Conservation (phyloP, 768 basidiomycete species). For the Pleurotus sapidus region DNA sequence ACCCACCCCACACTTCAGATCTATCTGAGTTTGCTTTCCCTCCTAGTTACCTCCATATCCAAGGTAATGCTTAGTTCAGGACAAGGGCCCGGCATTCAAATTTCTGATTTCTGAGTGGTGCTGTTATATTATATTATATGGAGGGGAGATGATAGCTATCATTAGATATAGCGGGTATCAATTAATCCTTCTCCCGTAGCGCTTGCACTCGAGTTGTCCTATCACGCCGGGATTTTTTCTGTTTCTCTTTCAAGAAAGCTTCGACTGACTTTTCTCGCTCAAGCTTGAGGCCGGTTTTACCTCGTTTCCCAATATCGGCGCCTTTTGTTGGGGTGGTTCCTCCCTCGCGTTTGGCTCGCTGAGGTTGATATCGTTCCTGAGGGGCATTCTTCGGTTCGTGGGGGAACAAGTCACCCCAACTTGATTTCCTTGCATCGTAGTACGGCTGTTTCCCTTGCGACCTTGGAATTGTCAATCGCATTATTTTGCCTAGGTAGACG, state of each 20-base stretch:
- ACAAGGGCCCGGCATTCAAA: slow-evolving; percentile 86
- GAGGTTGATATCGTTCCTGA: slow-evolving; percentile 55
- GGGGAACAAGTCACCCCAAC: slow-evolving; percentile 96
- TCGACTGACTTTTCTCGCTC: slow-evolving; percentile 9
- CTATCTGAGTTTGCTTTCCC: slow-evolving; percentile 7
- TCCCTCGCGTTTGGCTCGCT: slow-evolving; percentile 25
- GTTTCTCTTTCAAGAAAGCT: slow-evolving; percentile 31
- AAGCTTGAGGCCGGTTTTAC: slow-evolving; percentile 30
- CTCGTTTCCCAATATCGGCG: slow-evolving; percentile 56
- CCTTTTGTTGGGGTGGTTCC: slow-evolving; percentile 29
- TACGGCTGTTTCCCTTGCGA: slow-evolving; percentile 95
- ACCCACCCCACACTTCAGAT: not conserved
- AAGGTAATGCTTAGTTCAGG: slow-evolving; percentile 82
- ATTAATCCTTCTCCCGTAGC: slow-evolving; percentile 4
- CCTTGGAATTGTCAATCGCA: slow-evolving; percentile 87
- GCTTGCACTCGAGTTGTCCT: slow-evolving; percentile 10
- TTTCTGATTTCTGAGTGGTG: slow-evolving; percentile 63
- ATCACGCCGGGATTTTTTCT: slow-evolving; percentile 30
- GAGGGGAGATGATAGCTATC: slow-evolving; percentile 9
- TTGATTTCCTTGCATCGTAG: slow-evolving; percentile 91
- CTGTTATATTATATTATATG: slow-evolving; percentile 13
- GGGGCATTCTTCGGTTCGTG: slow-evolving; percentile 80
- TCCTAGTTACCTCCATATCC: slow-evolving; percentile 68
- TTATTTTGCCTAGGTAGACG: slow-evolving; percentile 60
- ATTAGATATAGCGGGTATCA: not conserved